These are phyloP conservation scores for Corymbia citriodora DNA, from an alignment of 441 rosid species.

Conservation along the genomic window DNA sequence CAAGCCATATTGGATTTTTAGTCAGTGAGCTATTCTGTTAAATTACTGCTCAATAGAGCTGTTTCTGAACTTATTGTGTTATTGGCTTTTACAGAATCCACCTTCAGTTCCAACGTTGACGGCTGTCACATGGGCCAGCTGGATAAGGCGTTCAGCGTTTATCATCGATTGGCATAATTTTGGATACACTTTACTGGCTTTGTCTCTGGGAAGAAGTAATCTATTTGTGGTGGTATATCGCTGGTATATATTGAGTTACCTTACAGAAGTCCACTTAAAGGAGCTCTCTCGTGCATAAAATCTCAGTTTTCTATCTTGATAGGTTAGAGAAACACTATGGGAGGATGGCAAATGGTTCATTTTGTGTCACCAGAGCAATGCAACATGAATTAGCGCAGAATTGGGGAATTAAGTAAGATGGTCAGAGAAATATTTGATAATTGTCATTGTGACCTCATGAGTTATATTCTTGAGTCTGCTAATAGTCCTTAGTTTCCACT, in stretches of 20 bases:
- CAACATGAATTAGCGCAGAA: slow-evolving; percentile 94
- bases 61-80: neutral
- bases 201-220: slow-evolving; percentile 88
- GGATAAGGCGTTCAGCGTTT: slow-evolving; percentile 60
- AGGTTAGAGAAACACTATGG: slow-evolving; percentile 89
- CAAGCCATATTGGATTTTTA: neutral
- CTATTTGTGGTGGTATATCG: slow-evolving; percentile 68
- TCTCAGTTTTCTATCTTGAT: slow-evolving; percentile 7
- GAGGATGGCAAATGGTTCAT: slow-evolving; percentile 77
- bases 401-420: slow-evolving; percentile 91
- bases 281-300: neutral
- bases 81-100: slow-evolving; percentile 60
- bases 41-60: neutral
- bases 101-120: slow-evolving; percentile 92
- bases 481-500: slow-evolving; percentile 8
- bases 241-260: slow-evolving; percentile 43
- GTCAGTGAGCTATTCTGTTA: neutral
- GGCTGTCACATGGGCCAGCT: slow-evolving; percentile 94
- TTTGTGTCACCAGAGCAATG: slow-evolving; percentile 94
- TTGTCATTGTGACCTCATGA: neutral
- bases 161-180: slow-evolving; percentile 97
- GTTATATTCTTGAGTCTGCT: neutral
- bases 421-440: neutral
- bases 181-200: slow-evolving; percentile 85
- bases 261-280: neutral